A percentile compares a stretch with the other conserved stretches of the same genome.
These are phyloP conservation scores for Colletotrichum liriopes DNA, from an alignment of 2,329 filamentous ascomycete species.

Conservation along the genomic window DNA sequence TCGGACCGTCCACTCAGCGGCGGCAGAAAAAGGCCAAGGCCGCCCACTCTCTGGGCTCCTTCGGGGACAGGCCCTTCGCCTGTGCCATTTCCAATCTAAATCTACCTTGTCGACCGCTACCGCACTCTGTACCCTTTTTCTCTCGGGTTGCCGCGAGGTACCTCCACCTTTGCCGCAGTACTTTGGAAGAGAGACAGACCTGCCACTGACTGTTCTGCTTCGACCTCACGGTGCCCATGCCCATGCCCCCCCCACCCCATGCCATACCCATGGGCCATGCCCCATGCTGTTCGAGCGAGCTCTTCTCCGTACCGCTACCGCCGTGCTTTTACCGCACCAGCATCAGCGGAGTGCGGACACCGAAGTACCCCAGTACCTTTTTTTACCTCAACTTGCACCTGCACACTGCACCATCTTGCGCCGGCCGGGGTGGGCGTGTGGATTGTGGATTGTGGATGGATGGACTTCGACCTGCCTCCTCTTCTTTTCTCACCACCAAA, in stretches of 20 bases:
- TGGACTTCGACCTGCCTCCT: conserved; percentile 43
- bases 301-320: conserved; percentile 35
- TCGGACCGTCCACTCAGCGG: conserved; percentile 38
- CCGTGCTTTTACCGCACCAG: conserved; percentile 17
- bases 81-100: conserved; percentile 42
- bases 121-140: conserved; percentile 8
- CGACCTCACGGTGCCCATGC: conserved; percentile 23
- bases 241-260: background rate
- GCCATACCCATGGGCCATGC: conserved; percentile 17
- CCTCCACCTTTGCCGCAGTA: background rate
- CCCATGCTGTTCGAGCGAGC: conserved; percentile 20
- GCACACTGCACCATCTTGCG: conserved; percentile 34
- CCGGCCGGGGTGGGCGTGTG: conserved; percentile 30
- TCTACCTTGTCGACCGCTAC: conserved; percentile 39
- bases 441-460: conserved; percentile 33
- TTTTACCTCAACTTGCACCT: conserved; percentile 20
- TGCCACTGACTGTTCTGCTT: conserved; percentile 11
- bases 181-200: background rate
- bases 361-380: conserved; percentile 37
- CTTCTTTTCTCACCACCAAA: conserved; percentile 45
- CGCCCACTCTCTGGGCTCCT: conserved; percentile 37
- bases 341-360: conserved; percentile 32
- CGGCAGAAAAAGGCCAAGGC: conserved; percentile 29
- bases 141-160: background rate
- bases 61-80: conserved; percentile 29